Base-by-base conservation (phyloP, 176 grass and related monocot species). In the Avena sativa region DNA sequence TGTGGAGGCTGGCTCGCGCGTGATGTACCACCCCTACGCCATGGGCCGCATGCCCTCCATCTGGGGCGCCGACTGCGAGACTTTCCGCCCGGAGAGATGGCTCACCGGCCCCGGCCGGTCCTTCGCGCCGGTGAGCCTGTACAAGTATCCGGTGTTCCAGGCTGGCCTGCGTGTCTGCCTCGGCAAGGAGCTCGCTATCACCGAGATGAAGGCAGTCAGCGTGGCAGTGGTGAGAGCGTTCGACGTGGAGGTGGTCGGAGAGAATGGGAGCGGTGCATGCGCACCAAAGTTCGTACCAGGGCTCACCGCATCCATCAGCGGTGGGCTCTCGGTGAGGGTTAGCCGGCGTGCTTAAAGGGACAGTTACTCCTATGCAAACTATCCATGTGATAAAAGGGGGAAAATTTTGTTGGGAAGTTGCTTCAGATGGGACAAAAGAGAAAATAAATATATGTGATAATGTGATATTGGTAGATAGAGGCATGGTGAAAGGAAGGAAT, bases 21-120 rank as follows among this genome's bases (percentile, higher is more conserved):
- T 97, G 32, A 91, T 78, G 58, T 97, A 91, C 90, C 90, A 94
- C 77, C 92, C 95, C 15, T 97, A 97, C 76, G 78, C 95, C 84
- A 94, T 97, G 92, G 95, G 86, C 64, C 74, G 95, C 38, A 94
- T 94, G 92, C 91, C 87, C 53, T 44, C 47, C 56, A 92, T 97
- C 60, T 94, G 93, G 93, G 93, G 93, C 38, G 32, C 48, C n/a
- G 87, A 94, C 81, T 87, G 83, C 78, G 80, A 6, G 14, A 66
- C 44, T 65, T 94, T 94, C 72, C 85, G 71, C 6, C 90, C 93
- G 1, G 85, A 90, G 16, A 74, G 90, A 8, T 94, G 93, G 93
- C 92, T 93, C 74, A 81, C 79, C 1, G 89, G 88, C 2, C 50
- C 79, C 9, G 89, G 81, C 43, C 55, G 79, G 2, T 34, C 77